phyloP scores from a whole-genome alignment of 2,329 filamentous ascomycete genomes.

The Aspergillus sp. region DNA sequence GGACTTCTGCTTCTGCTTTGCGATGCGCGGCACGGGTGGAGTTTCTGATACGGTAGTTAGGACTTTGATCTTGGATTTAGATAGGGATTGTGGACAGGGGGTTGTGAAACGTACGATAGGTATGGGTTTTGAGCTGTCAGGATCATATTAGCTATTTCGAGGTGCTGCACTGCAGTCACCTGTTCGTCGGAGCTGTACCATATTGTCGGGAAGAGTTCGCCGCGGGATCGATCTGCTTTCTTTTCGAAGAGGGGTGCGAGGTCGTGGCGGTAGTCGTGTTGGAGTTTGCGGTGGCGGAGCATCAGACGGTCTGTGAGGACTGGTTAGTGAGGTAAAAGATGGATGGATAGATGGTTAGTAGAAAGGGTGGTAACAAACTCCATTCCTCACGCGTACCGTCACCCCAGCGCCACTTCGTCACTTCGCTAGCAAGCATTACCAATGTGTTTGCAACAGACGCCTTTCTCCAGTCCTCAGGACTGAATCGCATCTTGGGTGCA shows the following conservation, averaged over 20 bases:
- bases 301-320: background rate
- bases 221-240: constrained; percentile 20
- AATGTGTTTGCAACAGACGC: constrained; percentile 20
- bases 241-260: constrained; percentile 18
- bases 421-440: constrained; percentile 24
- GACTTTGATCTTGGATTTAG: no score
- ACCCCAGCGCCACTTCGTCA: constrained; percentile 26
- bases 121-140: constrained; percentile 24
- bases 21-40: constrained; percentile 20
- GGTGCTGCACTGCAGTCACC: constrained; percentile 26
- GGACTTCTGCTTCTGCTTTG: constrained; percentile 21
- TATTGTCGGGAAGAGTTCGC: constrained; percentile 25
- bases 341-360: no score
- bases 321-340: background rate
- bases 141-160: constrained; percentile 25
- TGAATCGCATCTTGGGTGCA: constrained; percentile 18
- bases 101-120: constrained; percentile 12
- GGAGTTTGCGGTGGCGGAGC: background rate
- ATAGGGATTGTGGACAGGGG: no score
- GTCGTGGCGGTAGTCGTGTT: background rate
- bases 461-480: constrained; percentile 10
- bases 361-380: no score
- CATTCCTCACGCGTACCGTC: constrained; percentile 15
- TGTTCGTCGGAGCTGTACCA: constrained; percentile 26
- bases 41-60: background rate